Evolutionary conservation across 1,139 yeast species (phyloP).

Genomic region (Saccharomyces hybrid): DNA sequence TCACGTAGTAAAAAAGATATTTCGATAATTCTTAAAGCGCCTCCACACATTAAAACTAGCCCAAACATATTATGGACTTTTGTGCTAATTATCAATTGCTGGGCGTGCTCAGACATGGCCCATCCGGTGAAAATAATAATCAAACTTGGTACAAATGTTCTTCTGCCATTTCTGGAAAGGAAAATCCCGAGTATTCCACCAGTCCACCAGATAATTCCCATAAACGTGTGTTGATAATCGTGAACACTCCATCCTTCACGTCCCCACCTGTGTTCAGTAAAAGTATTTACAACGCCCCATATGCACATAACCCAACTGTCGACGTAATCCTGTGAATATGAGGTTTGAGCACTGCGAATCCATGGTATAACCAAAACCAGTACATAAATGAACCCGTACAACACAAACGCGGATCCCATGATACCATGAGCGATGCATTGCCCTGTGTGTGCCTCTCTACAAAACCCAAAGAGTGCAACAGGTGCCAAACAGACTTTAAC

Average conservation of each 20-base stretch:
- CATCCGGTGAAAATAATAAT: constrained; percentile 83
- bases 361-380: constrained; percentile 64
- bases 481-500: constrained; percentile 76
- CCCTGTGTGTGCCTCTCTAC: constrained; percentile 68
- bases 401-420: constrained; percentile 84
- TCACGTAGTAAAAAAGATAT: constrained; percentile 62
- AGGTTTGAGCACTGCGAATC: constrained; percentile 43
- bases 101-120: constrained; percentile 88
- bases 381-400: constrained; percentile 64
- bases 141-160: constrained; percentile 74
- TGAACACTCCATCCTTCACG: constrained; percentile 80
- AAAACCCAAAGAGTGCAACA: constrained; percentile 76
- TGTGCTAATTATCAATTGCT: constrained; percentile 65
- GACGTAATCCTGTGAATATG: constrained; percentile 72
- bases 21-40: constrained; percentile 64
- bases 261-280: constrained; percentile 96
- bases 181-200: constrained; percentile 83
- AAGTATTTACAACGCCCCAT: constrained; percentile 92
- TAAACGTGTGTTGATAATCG: constrained; percentile 86
- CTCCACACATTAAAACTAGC: constrained; percentile 68
- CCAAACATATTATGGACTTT: constrained; percentile 87
- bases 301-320: constrained; percentile 72
- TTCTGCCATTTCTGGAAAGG: constrained; percentile 52
- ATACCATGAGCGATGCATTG: constrained; percentile 96
- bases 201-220: constrained; percentile 96